Evolutionary conservation across 768 basidiomycete genomes (phyloP), one percentile per base, ranked within the genome.

Genomic region (Hebeloma cylindrosporum): DNA sequence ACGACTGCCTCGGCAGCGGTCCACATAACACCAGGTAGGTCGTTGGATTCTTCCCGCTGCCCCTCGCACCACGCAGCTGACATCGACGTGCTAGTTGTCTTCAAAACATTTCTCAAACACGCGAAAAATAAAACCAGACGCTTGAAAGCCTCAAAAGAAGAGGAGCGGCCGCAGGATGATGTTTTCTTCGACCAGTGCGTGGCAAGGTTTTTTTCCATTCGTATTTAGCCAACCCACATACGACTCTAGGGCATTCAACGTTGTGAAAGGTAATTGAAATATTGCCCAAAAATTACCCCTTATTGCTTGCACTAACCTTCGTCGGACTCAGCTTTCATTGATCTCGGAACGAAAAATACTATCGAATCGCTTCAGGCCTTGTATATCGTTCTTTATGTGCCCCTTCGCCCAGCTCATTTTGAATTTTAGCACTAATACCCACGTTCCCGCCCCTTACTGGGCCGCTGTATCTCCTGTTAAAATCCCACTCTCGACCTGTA

Each of bases 311-410:
- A n/a, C n/a, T n/a, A n/a, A n/a, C n/a, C n/a, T n/a, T n/a, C n/a
- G n/a, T n/a, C n/a, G n/a, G n/a, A n/a, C n/a, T n/a, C n/a, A 73
- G 75, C 81, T 0, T 88, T 88, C 60, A 78, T 88, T 30, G 73
- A 80, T 37, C 64, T 84, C 14, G 79, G 79, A 5, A 82, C 80
- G 0, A 65, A 71, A 33, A 83, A 87, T 58, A 85, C 81, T 0
- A 71, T 87, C 26, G 84, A 88, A 53, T 83, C 82, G n/a, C 70
- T 86, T 1, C 85, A 86, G 54, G 68, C 70, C 13, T 85, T 85
- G 79, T 80, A 48, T 37, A 75, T 60, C 8, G 18, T 11, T 23
- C n/a, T 5, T 26, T 20, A 13, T 22, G 30, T 9, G n/a, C 18
- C 10, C 7, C 25, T 7, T 11, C 33, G 22, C 6, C 17, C 8